phyloP scores from a whole-genome alignment of 352 stramenopile genomes.

The Globisporangium orthogonon region DNA sequence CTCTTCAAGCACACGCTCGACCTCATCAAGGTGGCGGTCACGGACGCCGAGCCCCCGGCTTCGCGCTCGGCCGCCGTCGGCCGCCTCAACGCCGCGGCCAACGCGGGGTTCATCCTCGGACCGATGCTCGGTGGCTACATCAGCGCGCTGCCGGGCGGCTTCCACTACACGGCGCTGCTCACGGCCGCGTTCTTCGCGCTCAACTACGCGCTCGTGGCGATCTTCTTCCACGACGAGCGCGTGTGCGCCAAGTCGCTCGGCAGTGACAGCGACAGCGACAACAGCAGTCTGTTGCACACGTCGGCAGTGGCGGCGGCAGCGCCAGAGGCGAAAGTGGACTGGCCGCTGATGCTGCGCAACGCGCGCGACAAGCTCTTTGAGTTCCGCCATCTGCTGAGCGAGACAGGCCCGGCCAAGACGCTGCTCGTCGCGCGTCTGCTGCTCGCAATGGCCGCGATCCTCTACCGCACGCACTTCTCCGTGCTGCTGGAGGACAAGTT shows the following conservation, averaged over 20 bases:
- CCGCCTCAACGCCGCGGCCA: slow-evolving; percentile 65
- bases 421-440: slow-evolving; percentile 63
- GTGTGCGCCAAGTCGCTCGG: slow-evolving; percentile 6
- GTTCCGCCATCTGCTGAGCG: slow-evolving; percentile 55
- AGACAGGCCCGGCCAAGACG: slow-evolving; percentile 56
- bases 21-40: slow-evolving; percentile 68
- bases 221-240: slow-evolving; percentile 33
- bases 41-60: slow-evolving; percentile 37
- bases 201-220: slow-evolving; percentile 62
- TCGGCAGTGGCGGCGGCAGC: not conserved
- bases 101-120: slow-evolving; percentile 71
- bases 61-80: slow-evolving; percentile 46
- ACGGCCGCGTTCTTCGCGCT: slow-evolving; percentile 56
- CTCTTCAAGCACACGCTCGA: slow-evolving; percentile 84
- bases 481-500: slow-evolving; percentile 80
- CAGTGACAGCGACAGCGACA: not conserved
- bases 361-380: slow-evolving; percentile 51
- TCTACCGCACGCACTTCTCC: slow-evolving; percentile 78
- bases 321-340: slow-evolving; percentile 14
- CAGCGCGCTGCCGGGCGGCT: slow-evolving; percentile 56
- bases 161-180: slow-evolving; percentile 77
- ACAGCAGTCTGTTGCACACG: not conserved
- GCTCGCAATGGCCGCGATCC: slow-evolving; percentile 66
- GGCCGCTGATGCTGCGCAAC: slow-evolving; percentile 31
- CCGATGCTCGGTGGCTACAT: slow-evolving; percentile 67